Evolutionary conservation across 2,329 filamentous ascomycete genomes (phyloP), one percentile per base, ranked within the genome.

Genomic region (Zopfia rhizophila): DNA sequence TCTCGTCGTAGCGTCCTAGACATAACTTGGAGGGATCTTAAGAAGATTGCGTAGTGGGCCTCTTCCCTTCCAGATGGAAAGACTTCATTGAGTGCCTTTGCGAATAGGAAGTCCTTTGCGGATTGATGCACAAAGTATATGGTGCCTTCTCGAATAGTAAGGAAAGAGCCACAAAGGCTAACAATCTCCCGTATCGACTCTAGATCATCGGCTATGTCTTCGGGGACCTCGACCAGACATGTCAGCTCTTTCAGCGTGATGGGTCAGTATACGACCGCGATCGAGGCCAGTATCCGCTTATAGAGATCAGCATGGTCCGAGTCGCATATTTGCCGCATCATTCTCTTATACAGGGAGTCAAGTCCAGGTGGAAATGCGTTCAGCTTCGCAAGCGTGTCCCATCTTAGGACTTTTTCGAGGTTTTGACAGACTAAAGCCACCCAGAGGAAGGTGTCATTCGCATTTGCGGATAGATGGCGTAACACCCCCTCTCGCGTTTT

Each of bases 61-160:
- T 40, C 18, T 1, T 69, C 66, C n/a, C n/a, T n/a, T n/a, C n/a
- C n/a, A 11, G 11, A 38, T 5, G 68, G 62, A 24, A 74, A 70
- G 4, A 75, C 55, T 8, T 51, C 24, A 7, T 45, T 11, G 3
- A 37, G 38, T 31, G 51, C 56, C 7, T 59, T 42, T 12, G 55
- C 24, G 8, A 49, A 18, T 1, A 79, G 42, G 49, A 63, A 75
- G 7, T 78, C 74, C 48, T 75, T 75, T 0, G 72, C 76, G 1
- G 75, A 77, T 41, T 75, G 69, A 44, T 78, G 73, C 1, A 76
- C 61, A 44, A 75, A n/a, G n/a, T n/a, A n/a, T n/a, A n/a, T n/a
- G n/a, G n/a, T 38, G 16, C 17, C 16, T 38, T 71, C 41, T 16
- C 56, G 60, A 22, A 74, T 11, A 3, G 61, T 72, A 0, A 78